Base-by-base conservation (phyloP, 108 stramenopile species). In the Cyclotella choctawhatcheeana region DNA sequence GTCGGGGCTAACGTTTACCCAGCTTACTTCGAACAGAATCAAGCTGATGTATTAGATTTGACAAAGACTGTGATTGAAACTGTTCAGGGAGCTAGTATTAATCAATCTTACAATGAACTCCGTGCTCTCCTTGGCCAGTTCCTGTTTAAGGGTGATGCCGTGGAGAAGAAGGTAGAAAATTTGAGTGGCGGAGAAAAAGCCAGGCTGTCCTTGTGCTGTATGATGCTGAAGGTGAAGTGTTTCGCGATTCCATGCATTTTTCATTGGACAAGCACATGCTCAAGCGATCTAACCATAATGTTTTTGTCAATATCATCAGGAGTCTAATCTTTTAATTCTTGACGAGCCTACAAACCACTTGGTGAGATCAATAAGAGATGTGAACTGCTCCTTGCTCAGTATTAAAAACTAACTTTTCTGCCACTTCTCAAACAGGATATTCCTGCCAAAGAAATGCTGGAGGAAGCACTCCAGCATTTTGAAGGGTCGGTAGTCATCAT, bases 361-460 rank as follows among this genome's bases (percentile, higher is more conserved):
- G n/a, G n/a, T n/a, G n/a, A n/a, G n/a, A n/a, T n/a, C n/a, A n/a
- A n/a, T n/a, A n/a, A n/a, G n/a, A n/a, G n/a, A n/a, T n/a, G n/a
- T n/a, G n/a, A n/a, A n/a, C n/a, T n/a, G n/a, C n/a, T n/a, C n/a
- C n/a, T n/a, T n/a, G n/a, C n/a, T n/a, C n/a, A n/a, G n/a, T n/a
- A n/a, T n/a, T n/a, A n/a, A n/a, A n/a, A n/a, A n/a, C n/a, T n/a
- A n/a, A n/a, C n/a, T n/a, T n/a, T n/a, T n/a, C n/a, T n/a, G n/a
- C n/a, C n/a, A n/a, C n/a, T n/a, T n/a, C n/a, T n/a, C n/a, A n/a
- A n/a, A n/a, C n/a, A n/a, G 69, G 96, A 97, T 65, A 97, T 99
- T 55, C 96, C 97, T n/a, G 96, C 97, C 8, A 97, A 97, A 63
- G 97, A 99, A 85, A 97, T 97, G 94, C 83, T 99, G 4, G 98